Evolutionary conservation across 176 grass and related monocot species (phyloP), one percentile per base, ranked within the genome.

Genomic region (Paspalum vaginatum): DNA sequence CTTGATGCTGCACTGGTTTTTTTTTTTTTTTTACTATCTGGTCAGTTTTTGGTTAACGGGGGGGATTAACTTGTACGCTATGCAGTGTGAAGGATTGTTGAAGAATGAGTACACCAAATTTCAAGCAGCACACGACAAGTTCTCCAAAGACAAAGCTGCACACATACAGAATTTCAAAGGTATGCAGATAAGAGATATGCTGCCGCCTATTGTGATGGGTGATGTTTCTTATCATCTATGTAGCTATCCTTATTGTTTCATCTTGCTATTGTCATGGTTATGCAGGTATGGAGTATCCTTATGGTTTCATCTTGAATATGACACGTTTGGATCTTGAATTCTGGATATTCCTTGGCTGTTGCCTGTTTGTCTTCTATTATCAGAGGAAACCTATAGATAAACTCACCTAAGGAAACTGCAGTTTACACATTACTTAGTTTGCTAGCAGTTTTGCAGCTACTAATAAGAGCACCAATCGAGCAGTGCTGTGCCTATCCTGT

Each of bases 141-240:
- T 98, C 77, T 85, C 75, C 81, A 94, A 91, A 87, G 92, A 94
- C 25, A 97, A 94, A 81, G 80, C 84, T 82, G 90, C 85, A 56
- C 88, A 88, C 59, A 65, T 91, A 74, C 95, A 94, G 53, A 87
- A 70, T 83, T 94, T 94, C 70, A 98, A 93, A 92, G 95, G 95
- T 93, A 85, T 15, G 32, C 27, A 75, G 50, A 70, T 58, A 14
- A 43, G 74, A 42, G 52, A 21, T 70, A 25, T 42, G 20, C 56
- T 66, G 39, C 7, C 17, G 41, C 63, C 44, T 75, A 70, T 24
- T 76, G 4, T 58, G 65, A 79, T 79, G 60, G 43, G 24, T 16
- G 26, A 11, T 78, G 13, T 4, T 13, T 52, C 4, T 53, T 81
- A 61, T 13, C 2, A 52, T 75, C 16, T 39, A n/a, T n/a, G n/a